These are phyloP conservation scores for Globisporangium mamillatum DNA, from an alignment of 352 stramenopile genomes.

Conservation along the genomic window DNA sequence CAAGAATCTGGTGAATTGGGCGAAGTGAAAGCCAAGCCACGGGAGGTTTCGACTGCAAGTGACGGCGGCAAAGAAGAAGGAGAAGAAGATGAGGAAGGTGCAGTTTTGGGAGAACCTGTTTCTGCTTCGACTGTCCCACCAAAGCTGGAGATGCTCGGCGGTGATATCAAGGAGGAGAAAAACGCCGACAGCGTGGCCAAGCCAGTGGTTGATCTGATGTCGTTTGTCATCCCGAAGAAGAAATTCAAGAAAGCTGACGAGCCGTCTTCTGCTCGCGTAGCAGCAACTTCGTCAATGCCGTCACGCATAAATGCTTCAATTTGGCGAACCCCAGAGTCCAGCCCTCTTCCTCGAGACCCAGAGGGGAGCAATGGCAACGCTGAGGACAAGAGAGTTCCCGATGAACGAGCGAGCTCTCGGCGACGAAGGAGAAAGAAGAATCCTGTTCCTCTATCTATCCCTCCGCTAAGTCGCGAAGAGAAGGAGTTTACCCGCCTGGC, in stretches of 20 bases:
- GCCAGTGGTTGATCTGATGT: conserved; percentile 20
- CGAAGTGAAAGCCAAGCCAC: neutral
- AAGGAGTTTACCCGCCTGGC: conserved; percentile 48
- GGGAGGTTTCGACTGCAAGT: neutral
- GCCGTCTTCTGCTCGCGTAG: neutral
- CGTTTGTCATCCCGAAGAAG: conserved; percentile 49
- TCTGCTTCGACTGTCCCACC: neutral
- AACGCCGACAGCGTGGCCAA: neutral
- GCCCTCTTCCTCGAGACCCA: conserved; percentile 1
- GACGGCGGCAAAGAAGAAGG: conserved; percentile 5
- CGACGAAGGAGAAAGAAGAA: conserved; percentile 38
- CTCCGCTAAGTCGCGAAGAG: conserved; percentile 29
- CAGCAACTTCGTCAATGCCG: neutral
- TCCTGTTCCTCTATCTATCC: conserved; percentile 31
- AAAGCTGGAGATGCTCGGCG: neutral
- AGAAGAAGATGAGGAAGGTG: conserved; percentile 12
- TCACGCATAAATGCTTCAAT: conserved; percentile 2
- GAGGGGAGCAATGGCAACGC: neutral
- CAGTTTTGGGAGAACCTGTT: neutral
- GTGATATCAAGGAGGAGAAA: neutral
- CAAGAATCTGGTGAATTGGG: neutral
- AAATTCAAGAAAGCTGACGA: conserved; percentile 17
- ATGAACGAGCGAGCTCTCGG: neutral
- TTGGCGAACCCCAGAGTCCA: conserved; percentile 13
- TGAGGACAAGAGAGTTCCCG: neutral